Percentiles rank a stretch among this genome's conserved stretches.
Evolutionary conservation across 805 yeast genomes (phyloP).

Genomic region (Komagataella mondaviorum): DNA sequence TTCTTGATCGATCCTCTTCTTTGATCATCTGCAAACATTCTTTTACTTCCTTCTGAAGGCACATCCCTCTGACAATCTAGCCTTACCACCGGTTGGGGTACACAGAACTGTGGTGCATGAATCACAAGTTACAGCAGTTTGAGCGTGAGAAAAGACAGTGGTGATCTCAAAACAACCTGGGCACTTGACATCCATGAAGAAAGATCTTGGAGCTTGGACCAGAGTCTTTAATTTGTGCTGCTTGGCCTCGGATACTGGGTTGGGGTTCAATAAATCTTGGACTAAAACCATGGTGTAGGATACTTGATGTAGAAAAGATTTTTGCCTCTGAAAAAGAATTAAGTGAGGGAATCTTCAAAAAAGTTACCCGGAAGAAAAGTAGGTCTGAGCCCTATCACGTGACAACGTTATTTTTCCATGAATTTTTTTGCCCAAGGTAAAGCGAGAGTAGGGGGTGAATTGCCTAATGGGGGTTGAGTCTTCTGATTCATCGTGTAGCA

Average conservation of each 20-base stretch:
- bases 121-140: slow-evolving; percentile 99
- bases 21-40: not conserved
- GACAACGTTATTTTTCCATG: not conserved
- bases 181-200: slow-evolving; percentile 99
- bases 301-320: not conserved
- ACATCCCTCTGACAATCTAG: slow-evolving; percentile 98
- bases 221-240: slow-evolving; percentile 96
- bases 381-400: not conserved
- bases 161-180: slow-evolving; percentile 99
- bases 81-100: slow-evolving; percentile 99
- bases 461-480: not conserved
- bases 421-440: too few species aligned
- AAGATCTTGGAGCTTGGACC: slow-evolving; percentile 97
- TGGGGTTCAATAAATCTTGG: slow-evolving; percentile 97
- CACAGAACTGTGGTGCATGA: slow-evolving; percentile 96
- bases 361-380: not conserved
- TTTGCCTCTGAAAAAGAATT: not conserved
- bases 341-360: not conserved
- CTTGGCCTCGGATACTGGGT: slow-evolving; percentile 91
- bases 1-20: not conserved
- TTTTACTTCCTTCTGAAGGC: slow-evolving; percentile 97
- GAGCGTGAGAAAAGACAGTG: slow-evolving; percentile 99
- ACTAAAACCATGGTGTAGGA: slow-evolving; percentile 67
- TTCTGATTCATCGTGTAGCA: not conserved
- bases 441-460: not conserved